phyloP scores from a whole-genome alignment of 2,329 filamentous ascomycete genomes.

The Paecilomyces variotii region DNA sequence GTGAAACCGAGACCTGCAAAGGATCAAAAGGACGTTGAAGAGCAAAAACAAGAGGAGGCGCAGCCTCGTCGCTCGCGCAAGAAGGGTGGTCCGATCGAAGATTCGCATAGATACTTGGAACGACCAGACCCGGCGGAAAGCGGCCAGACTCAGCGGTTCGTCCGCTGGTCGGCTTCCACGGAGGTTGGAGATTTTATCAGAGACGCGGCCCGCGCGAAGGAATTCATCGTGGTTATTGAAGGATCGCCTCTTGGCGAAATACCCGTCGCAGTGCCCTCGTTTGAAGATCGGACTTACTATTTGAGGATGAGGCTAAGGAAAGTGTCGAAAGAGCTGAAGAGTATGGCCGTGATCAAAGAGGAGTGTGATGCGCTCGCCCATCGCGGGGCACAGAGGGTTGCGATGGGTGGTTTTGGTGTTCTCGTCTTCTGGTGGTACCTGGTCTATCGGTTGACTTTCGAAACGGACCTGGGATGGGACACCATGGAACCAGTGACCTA shows the following conservation, averaged over 20 bases:
- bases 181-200: slow-evolving; percentile 93
- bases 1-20: slow-evolving; percentile 30
- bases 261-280: slow-evolving; percentile 73
- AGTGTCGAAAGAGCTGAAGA: slow-evolving; percentile 59
- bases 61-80: slow-evolving; percentile 20
- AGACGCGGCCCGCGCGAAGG: slow-evolving; percentile 73
- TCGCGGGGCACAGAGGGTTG: slow-evolving; percentile 67
- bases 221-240: slow-evolving; percentile 79
- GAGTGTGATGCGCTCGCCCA: slow-evolving; percentile 76
- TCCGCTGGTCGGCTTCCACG: slow-evolving; percentile 80
- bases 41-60: slow-evolving; percentile 23
- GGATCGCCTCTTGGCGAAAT: slow-evolving; percentile 57
- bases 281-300: slow-evolving; percentile 85
- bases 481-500: slow-evolving; percentile 88
- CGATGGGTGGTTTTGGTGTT: slow-evolving; percentile 67
- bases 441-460: slow-evolving; percentile 62
- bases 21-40: slow-evolving; percentile 32
- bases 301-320: slow-evolving; percentile 68
- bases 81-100: slow-evolving; percentile 48
- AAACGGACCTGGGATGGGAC: slow-evolving; percentile 78
- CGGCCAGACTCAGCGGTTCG: slow-evolving; percentile 55
- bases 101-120: slow-evolving; percentile 61
- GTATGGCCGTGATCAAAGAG: slow-evolving; percentile 65
- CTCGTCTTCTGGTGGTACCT: slow-evolving; percentile 72
- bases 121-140: slow-evolving; percentile 10